phyloP scores from a whole-genome alignment of 768 basidiomycete genomes.

The Tylopilus rubrobrunneus region DNA sequence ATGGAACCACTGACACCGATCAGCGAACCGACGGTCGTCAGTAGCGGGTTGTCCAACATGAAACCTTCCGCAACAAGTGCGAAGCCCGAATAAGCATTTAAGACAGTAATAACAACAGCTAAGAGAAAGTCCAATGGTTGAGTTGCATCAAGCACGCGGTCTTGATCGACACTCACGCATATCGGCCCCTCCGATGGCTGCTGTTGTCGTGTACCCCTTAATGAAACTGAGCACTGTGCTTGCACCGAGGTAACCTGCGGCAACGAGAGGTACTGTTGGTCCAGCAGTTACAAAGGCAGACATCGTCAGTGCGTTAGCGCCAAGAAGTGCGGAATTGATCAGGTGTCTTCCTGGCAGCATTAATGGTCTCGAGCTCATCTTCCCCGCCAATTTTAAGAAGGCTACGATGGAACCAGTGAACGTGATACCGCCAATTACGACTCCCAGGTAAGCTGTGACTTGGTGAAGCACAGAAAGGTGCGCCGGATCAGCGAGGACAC shows the following conservation, averaged over 20 bases:
- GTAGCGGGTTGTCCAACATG: conserved; percentile 83
- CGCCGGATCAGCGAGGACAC: conserved; percentile 66
- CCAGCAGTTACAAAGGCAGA: conserved; percentile 70
- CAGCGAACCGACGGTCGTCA: conserved; percentile 80
- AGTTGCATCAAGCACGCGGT: neutral
- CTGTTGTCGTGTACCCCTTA: conserved; percentile 83
- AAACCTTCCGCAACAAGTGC: conserved; percentile 91
- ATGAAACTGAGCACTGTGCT: conserved; percentile 78
- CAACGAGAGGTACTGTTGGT: conserved; percentile 66
- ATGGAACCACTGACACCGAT: conserved; percentile 91
- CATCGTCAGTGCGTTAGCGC: conserved; percentile 69
- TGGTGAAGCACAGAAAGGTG: conserved; percentile 74
- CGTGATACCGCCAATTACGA: conserved; percentile 83
- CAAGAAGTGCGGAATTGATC: conserved; percentile 68
- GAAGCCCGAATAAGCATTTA: conserved; percentile 90
- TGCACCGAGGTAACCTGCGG: conserved; percentile 72
- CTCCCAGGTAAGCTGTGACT: conserved; percentile 81
- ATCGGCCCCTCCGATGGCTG: conserved; percentile 90
- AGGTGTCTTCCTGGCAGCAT: conserved; percentile 74
- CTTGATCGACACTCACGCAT: conserved; percentile 62
- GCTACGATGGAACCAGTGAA: conserved; percentile 90
- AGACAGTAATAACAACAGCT: conserved; percentile 88
- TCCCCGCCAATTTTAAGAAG: conserved; percentile 82
- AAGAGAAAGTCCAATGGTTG: conserved; percentile 1
- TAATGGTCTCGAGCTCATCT: conserved; percentile 72